Evolutionary conservation across 2,329 filamentous ascomycete species (phyloP), one percentile per base, ranked within the genome.

Genomic region (Neofusicoccum umdonicola): DNA sequence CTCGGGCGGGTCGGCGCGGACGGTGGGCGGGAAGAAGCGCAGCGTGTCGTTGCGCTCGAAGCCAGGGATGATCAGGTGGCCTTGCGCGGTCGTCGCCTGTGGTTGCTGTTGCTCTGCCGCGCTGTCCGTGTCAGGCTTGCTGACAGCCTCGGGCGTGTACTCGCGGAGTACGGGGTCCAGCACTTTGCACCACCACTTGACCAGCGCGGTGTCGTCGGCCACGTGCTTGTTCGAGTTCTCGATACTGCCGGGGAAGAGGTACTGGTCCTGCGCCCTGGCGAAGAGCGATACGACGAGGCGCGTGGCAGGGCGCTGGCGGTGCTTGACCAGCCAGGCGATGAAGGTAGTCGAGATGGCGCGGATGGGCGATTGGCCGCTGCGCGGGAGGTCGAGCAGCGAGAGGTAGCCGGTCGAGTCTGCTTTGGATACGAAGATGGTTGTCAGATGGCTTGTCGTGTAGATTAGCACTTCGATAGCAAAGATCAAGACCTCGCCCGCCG

Each of bases 151-250:
- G 13, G 78, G 69, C 73, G 77, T 68, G 74, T 83, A 73, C 72
- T 80, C 69, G 58, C 82, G 80, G 11, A 96, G 77, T 3, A 97
- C 81, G 0, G 91, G 90, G 72, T 97, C 90, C 12, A 97, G 79
- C 11, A 94, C 91, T 15, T 87, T 89, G 73, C 93, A 97, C 95
- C 95, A 99, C 95, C 95, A 99, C 71, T 89, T 92, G 19, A 99
- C 91, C 60, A 99, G 81, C 0, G 91, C 92, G 37, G 93, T 85
- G 71, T 99, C 95, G 71, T 97, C 92, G 8, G 98, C 81, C 0
- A 99, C 90, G 79, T 99, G 95, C 74, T 99, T 99, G 2, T 86
- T 86, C 17, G 79, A 77, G 74, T 97, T 94, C 66, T 96, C 89
- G 44, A 93, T 87, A 72, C 94, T 98, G 0, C 92, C 92, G 0